Conservation (phyloP, 441 rosid genomes). For the California macrophylla region DNA sequence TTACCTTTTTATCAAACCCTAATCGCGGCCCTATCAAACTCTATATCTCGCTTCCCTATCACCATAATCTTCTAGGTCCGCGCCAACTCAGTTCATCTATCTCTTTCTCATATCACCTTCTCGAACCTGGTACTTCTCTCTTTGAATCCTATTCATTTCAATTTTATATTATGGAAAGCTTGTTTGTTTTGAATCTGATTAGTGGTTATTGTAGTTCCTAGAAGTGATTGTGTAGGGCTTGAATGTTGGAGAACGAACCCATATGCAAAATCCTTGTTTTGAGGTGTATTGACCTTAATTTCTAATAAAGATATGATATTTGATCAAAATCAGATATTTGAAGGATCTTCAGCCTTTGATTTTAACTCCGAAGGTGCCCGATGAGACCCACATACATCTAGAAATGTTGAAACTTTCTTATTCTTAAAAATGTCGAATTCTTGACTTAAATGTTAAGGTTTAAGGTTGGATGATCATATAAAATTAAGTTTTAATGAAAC, state of each 20-base stretch:
- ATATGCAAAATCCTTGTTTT: slow-evolving; percentile 14
- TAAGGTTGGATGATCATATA: too few relatives aligned
- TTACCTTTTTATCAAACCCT: too few relatives aligned
- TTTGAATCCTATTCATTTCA: background rate
- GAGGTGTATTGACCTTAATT: slow-evolving; percentile 9
- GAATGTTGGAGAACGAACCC: background rate
- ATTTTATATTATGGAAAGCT: background rate
- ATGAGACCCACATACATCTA: slow-evolving; percentile 33
- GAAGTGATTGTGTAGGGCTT: background rate
- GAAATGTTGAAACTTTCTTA: slow-evolving; percentile 27
- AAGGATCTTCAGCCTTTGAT: slow-evolving; percentile 39
- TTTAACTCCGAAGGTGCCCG: slow-evolving; percentile 27
- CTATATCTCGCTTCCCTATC: too few relatives aligned
- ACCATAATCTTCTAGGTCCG: slow-evolving; percentile 4
- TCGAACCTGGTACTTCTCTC: slow-evolving; percentile 24
- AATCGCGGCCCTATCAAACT: too few relatives aligned
- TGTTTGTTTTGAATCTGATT: slow-evolving; percentile 7
- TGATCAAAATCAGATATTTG: slow-evolving; percentile 43
- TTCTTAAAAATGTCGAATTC: too few relatives aligned
- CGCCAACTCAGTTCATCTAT: background rate
- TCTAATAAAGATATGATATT: slow-evolving; percentile 37
- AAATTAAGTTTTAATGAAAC: too few relatives aligned
- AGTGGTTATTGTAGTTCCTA: background rate
- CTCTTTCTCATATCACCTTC: slow-evolving; percentile 5
- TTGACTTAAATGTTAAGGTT: too few relatives aligned